phyloP scores from a whole-genome alignment of 306 rosid genomes.

The Sesbania bispinosa region DNA sequence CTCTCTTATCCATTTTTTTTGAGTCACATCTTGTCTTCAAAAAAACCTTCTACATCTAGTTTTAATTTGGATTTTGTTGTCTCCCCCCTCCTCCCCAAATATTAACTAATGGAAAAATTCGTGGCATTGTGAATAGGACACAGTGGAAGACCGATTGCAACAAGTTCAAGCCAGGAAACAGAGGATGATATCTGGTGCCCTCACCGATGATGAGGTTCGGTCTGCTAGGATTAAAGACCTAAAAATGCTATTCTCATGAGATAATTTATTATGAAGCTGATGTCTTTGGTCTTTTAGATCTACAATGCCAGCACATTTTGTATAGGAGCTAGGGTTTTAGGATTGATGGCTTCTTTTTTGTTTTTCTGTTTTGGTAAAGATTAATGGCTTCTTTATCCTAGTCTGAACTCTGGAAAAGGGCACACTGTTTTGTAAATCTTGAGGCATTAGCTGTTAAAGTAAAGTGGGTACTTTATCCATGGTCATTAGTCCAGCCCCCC shows the following conservation, averaged over 20 bases:
- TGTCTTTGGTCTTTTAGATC: neutral
- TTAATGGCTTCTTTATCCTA: too few relatives aligned
- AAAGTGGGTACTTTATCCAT: neutral
- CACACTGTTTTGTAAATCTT: constrained; percentile 1
- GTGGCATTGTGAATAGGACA: constrained; percentile 37
- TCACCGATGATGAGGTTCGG: constrained; percentile 71
- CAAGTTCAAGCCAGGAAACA: constrained; percentile 78
- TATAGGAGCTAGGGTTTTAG: constrained; percentile 10
- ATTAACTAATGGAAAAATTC: neutral
- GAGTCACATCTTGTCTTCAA: constrained; percentile 2
- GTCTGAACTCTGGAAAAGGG: neutral
- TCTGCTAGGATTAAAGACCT: constrained; percentile 72
- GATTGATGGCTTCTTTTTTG: constrained; percentile 4
- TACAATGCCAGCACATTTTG: constrained; percentile 4
- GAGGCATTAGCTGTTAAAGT: neutral
- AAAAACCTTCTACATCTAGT: neutral
- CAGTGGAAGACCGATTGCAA: constrained; percentile 71
- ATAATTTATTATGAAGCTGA: constrained; percentile 2
- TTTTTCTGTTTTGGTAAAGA: too few relatives aligned
- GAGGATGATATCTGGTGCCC: constrained; percentile 76
- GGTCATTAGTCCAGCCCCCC: neutral
- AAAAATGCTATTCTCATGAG: constrained; percentile 69
- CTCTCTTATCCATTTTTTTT: neutral
- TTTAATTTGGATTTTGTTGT: neutral
- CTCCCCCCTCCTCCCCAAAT: neutral